A percentile compares a stretch with the other conserved stretches of the same genome.
Conservation (phyloP, 2,329 filamentous ascomycete genomes). For the Aureobasidium melanogenum region DNA sequence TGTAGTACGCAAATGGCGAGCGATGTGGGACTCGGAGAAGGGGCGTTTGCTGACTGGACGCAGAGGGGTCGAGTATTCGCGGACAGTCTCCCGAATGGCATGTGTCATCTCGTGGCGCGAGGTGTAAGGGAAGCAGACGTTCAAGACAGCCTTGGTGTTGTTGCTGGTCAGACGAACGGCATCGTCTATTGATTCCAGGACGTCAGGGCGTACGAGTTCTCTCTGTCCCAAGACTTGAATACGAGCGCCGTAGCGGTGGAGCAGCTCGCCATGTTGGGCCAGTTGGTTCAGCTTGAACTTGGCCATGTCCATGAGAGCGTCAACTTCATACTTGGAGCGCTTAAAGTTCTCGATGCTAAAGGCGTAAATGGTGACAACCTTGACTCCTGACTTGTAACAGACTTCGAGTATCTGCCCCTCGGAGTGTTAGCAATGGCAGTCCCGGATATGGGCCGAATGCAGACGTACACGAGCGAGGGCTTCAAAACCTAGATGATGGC, state of each 20-base stretch:
- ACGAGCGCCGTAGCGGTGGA: slow-evolving; percentile 85
- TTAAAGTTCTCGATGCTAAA: slow-evolving; percentile 99
- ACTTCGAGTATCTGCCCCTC: slow-evolving; percentile 69
- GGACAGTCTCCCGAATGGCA: slow-evolving; percentile 77
- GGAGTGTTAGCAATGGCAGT: neutral
- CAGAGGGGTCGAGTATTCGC: slow-evolving; percentile 68
- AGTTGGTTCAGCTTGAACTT: slow-evolving; percentile 91
- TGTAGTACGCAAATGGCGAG: slow-evolving; percentile 63
- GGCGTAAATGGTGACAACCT: slow-evolving; percentile 94
- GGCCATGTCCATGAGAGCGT: slow-evolving; percentile 94
- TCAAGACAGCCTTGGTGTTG: slow-evolving; percentile 70
- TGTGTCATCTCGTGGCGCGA: slow-evolving; percentile 91
- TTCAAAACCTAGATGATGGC: slow-evolving; percentile 92
- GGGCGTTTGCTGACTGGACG: slow-evolving; percentile 46
- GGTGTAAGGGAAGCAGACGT: slow-evolving; percentile 97
- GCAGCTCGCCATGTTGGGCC: slow-evolving; percentile 81
- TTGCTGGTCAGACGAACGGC: slow-evolving; percentile 79
- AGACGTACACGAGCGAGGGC: slow-evolving; percentile 69
- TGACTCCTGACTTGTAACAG: slow-evolving; percentile 95
- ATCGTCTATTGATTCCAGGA: slow-evolving; percentile 77
- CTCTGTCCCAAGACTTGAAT: slow-evolving; percentile 79
- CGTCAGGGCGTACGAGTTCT: slow-evolving; percentile 75
- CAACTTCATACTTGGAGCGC: slow-evolving; percentile 89
- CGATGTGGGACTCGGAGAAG: slow-evolving; percentile 82
- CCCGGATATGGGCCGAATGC: neutral